Evolutionary conservation across 106 monocot species (phyloP), one percentile per base, ranked within the genome.

Genomic region (Gastrodia elata): DNA sequence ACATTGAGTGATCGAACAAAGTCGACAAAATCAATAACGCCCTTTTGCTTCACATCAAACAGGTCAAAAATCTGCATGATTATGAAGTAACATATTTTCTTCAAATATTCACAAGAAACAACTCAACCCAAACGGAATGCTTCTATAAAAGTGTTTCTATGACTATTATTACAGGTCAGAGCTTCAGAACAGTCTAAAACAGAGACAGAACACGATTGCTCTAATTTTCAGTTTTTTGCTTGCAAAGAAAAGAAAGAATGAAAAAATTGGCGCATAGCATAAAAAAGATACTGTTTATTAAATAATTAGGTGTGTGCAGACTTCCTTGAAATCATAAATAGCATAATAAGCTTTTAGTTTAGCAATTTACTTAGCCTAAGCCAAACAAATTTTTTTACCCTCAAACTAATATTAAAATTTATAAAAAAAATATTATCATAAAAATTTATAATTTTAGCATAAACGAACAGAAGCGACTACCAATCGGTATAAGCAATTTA

Each of bases 21-120:
- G 70, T 96, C 95, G 48, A 85, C 87, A 87, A 96, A 96, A 82
- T 96, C 95, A 84, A 96, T 83, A 56, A 83, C 76, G 6, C 95
- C 92, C 42, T 77, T 92, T 77, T 92, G 87, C 71, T 96, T 89
- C 38, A 87, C 89, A 78, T 96, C 95, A 84, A 96, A 96, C 72
- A 96, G 75, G 80, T 91, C 87, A 85, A 96, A 96, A 20, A 96
- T 87, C 92, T 96, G 85, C 76, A 80, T 33, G 38, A 30, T 55
- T 5, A 15, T 27, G 27, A 15, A 7, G 32, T 64, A 34, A 64
- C 34, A 33, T 22, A 64, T 14, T 33, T 64, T n/a, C n/a, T n/a
- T 25, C n/a, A 25, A 22, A 25, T 2, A 58, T 64, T 2, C 33
- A 34, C 33, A 4, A 34, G 57, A 0, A 25, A 64, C 0, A 64